Evolutionary conservation across 2,329 filamentous ascomycete genomes (phyloP), one percentile per base, ranked within the genome.

Genomic region (Penicillium sp.): DNA sequence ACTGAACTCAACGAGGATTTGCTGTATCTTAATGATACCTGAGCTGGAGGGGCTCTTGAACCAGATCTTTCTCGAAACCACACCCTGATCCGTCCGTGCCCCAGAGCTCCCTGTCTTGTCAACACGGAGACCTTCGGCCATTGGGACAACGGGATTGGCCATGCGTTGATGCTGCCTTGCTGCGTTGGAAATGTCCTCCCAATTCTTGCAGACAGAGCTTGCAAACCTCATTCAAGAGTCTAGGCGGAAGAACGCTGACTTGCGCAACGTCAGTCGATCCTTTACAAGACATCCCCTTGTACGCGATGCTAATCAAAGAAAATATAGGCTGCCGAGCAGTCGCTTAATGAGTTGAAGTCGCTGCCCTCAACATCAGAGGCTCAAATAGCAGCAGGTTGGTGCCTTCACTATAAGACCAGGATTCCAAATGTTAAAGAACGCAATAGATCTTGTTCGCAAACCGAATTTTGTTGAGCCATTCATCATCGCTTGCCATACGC

Each of bases 191-290:
- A 96, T 96, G 91, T 95, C 91, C 72, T 87, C 90, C 65, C 90
- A 95, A 81, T 86, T 96, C 67, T 82, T 96, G 66, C 85, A 87
- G 68, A 86, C 89, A 52, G 92, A 96, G 81, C 83, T 96, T 71
- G 84, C 87, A 67, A 95, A 90, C 76, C 84, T 96, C 70, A 87
- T 96, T 65, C 90, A 95, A 73, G 94, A 99, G 78, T 94, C 92
- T 69, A 97, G 95, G 75, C 84, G 92, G 66, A 97, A 95, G 75
- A 88, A 96, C 72, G 84, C 88, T 62, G 94, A 97, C 65, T 80
- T 99, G 47, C 85, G 89, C 77, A 89, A 88, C 81, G 81, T 72
- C 51, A 18, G 61, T 63, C 58, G 38, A 54, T 38, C 42, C 48
- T 25, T 46, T 50, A 9, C 40, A 30, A 55, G 18, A 31, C 33